Conservation (phyloP, 176 grass and related monocot species). For the Sorghum bicolor region DNA sequence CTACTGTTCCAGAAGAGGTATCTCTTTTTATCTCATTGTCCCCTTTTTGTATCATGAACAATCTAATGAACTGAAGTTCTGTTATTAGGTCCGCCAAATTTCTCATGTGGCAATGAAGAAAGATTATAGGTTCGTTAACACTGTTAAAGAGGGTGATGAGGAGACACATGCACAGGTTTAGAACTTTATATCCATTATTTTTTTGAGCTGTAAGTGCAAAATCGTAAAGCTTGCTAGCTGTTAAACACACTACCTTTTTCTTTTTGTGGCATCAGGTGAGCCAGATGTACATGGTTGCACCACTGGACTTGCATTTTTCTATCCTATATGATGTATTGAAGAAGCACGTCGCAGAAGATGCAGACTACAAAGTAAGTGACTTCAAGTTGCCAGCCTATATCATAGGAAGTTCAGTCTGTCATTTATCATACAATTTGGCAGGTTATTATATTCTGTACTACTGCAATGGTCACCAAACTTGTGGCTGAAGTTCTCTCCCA, state of each 20-base stretch:
- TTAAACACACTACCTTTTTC: neutral
- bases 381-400: slow-evolving; percentile 26
- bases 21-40: slow-evolving; percentile 3
- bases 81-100: slow-evolving; percentile 74
- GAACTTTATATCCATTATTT: slow-evolving; percentile 7
- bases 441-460: slow-evolving; percentile 98
- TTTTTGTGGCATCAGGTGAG: slow-evolving; percentile 60
- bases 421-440: slow-evolving; percentile 39
- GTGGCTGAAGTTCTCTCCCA: slow-evolving; percentile 72
- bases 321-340: slow-evolving; percentile 70
- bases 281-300: slow-evolving; percentile 72
- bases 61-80: slow-evolving; percentile 29
- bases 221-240: slow-evolving; percentile 15
- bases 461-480: slow-evolving; percentile 91
- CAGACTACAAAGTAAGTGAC: slow-evolving; percentile 78
- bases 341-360: slow-evolving; percentile 75
- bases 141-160: slow-evolving; percentile 88
- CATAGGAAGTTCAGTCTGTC: slow-evolving; percentile 6
- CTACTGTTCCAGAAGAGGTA: slow-evolving; percentile 87
- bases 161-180: slow-evolving; percentile 90
- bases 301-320: slow-evolving; percentile 63
- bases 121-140: slow-evolving; percentile 79
- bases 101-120: slow-evolving; percentile 88
- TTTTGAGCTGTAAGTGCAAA: slow-evolving; percentile 14
- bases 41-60: slow-evolving; percentile 12